A percentile compares a stretch with the other conserved stretches of the same genome.
Evolutionary conservation across 352 stramenopile genomes (phyloP).

Genomic region (Pilasporangium apinafurcum): DNA sequence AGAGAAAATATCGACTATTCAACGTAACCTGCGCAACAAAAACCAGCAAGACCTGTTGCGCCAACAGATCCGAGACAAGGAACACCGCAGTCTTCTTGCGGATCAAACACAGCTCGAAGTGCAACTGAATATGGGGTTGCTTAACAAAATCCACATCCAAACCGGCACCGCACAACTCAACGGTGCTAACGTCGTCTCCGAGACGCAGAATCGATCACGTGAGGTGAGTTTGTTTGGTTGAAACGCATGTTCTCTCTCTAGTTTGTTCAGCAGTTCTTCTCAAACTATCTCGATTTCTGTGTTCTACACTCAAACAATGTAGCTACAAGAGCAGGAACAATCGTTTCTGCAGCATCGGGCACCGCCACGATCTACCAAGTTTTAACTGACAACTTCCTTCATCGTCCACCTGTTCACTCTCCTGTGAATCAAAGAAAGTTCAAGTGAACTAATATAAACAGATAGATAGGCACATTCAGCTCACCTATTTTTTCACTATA

Average conservation of each 20-base stretch:
- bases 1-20: slow-evolving; percentile 41
- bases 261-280: neutral
- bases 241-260: neutral
- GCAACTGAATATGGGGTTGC: slow-evolving; percentile 61
- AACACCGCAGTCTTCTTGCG: slow-evolving; percentile 42
- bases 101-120: slow-evolving; percentile 70
- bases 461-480: too few species aligned
- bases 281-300: neutral
- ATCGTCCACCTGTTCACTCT: too few species aligned
- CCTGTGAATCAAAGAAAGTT: too few species aligned
- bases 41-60: slow-evolving; percentile 58
- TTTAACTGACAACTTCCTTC: slow-evolving; percentile 16
- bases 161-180: slow-evolving; percentile 25
- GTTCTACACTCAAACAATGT: neutral
- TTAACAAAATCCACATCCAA: slow-evolving; percentile 70
- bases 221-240: slow-evolving; percentile 27
- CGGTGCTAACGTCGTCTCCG: slow-evolving; percentile 43
- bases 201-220: slow-evolving; percentile 69
- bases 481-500: too few species aligned
- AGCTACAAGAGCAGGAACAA: slow-evolving; percentile 54
- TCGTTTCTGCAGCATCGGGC: slow-evolving; percentile 26
- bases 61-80: slow-evolving; percentile 70
- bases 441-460: too few species aligned
- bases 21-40: slow-evolving; percentile 40
- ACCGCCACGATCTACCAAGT: slow-evolving; percentile 17